Conservation (phyloP, 2,329 filamentous ascomycete species). For the Stachybotrys echinatus region DNA sequence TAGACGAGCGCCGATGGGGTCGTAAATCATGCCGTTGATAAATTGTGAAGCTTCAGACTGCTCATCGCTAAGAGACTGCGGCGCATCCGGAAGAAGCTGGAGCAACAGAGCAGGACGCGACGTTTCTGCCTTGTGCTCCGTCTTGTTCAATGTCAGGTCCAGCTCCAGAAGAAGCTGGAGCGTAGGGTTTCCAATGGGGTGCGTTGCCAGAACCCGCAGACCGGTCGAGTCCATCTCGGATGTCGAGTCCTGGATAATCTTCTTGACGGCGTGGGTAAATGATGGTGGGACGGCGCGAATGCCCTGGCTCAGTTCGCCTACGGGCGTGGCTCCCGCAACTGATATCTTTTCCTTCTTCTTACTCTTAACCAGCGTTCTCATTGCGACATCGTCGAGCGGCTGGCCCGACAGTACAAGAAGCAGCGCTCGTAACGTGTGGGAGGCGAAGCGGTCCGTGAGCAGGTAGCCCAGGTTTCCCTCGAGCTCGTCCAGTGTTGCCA, state of each 20-base stretch:
- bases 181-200: conserved; percentile 86
- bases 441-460: conserved; percentile 83
- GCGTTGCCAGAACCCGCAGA: conserved; percentile 76
- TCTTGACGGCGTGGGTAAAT: conserved; percentile 71
- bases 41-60: conserved; percentile 70
- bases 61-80: conserved; percentile 63
- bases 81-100: conserved; percentile 71
- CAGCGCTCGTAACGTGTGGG: conserved; percentile 82
- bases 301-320: conserved; percentile 37
- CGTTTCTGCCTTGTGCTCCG: conserved; percentile 32
- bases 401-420: conserved; percentile 81
- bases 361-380: conserved; percentile 76
- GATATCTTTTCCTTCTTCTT: conserved; percentile 84
- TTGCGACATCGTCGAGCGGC: conserved; percentile 64
- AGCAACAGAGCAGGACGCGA: conserved; percentile 56
- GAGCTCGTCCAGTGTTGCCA: conserved; percentile 81
- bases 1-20: conserved; percentile 82
- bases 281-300: conserved; percentile 66
- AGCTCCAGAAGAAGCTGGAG: conserved; percentile 87
- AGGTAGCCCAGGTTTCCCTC: conserved; percentile 78
- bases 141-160: conserved; percentile 69
- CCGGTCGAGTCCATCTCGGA: conserved; percentile 72
- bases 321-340: conserved; percentile 48
- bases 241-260: conserved; percentile 75
- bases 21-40: conserved; percentile 82